These are phyloP conservation scores for Alternaria incomplexa DNA, from an alignment of 2,329 filamentous ascomycete species.

Conservation along the genomic window DNA sequence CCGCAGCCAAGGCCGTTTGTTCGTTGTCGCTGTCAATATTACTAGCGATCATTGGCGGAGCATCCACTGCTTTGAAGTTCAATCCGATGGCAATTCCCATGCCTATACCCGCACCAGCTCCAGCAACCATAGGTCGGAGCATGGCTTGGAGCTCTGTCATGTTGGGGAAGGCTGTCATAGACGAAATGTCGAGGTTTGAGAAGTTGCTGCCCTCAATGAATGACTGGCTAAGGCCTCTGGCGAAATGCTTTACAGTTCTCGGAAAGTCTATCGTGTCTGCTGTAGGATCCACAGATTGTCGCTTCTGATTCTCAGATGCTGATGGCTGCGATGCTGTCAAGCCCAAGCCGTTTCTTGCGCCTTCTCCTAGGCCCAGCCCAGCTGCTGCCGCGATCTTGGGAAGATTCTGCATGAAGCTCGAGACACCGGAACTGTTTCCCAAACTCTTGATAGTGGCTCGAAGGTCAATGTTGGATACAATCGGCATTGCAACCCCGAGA, in stretches of 20 bases:
- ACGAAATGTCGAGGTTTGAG: constrained; percentile 8
- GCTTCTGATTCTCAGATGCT: neutral
- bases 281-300: constrained; percentile 14
- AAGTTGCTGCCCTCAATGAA: constrained; percentile 30
- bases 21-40: constrained; percentile 14
- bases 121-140: constrained; percentile 30
- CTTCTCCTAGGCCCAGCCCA: constrained; percentile 36
- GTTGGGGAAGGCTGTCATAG: constrained; percentile 4
- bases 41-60: constrained; percentile 3
- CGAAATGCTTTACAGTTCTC: constrained; percentile 26
- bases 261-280: constrained; percentile 20
- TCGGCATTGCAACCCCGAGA: constrained; percentile 31
- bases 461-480: constrained; percentile 30
- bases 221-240: constrained; percentile 33
- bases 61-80: constrained; percentile 13
- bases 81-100: constrained; percentile 33
- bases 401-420: constrained; percentile 22
- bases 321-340: constrained; percentile 7
- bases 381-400: constrained; percentile 35
- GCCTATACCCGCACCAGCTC: constrained; percentile 37
- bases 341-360: constrained; percentile 30
- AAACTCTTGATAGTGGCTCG: constrained; percentile 21
- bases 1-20: constrained; percentile 22
- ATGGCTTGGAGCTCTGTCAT: constrained; percentile 16
- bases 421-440: neutral